Percentiles rank a stretch among this genome's conserved stretches.
Evolutionary conservation across 2,329 filamentous ascomycete species (phyloP).

Genomic region (Phialemonium atrogriseum): DNA sequence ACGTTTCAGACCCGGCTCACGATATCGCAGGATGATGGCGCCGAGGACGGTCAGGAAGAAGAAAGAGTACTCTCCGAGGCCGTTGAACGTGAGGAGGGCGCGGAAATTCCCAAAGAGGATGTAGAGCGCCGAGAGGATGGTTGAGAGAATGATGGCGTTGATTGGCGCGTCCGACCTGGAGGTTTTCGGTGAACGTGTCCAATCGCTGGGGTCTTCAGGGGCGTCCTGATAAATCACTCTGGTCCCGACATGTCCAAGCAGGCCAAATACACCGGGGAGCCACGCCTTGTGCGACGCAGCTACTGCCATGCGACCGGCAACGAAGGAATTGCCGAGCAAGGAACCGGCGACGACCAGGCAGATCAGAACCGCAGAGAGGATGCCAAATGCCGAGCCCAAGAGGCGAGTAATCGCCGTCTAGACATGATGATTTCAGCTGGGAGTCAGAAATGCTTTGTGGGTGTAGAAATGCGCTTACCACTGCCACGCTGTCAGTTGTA

Average conservation of each 20-base stretch:
- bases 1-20: slow-evolving; percentile 44
- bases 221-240: slow-evolving; percentile 8
- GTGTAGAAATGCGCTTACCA: slow-evolving; percentile 32
- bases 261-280: slow-evolving; percentile 36
- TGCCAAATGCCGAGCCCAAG: slow-evolving; percentile 43
- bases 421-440: slow-evolving; percentile 5
- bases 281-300: slow-evolving; percentile 45
- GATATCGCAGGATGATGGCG: slow-evolving; percentile 45
- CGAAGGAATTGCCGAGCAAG: slow-evolving; percentile 54
- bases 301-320: slow-evolving; percentile 52
- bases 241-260: slow-evolving; percentile 35
- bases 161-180: slow-evolving; percentile 39
- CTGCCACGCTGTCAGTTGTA: slow-evolving; percentile 52
- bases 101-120: slow-evolving; percentile 54
- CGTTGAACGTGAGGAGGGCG: slow-evolving; percentile 51
- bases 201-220: slow-evolving; percentile 4
- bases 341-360: slow-evolving; percentile 55
- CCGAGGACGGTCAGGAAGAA: slow-evolving; percentile 56
- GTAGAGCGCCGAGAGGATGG: slow-evolving; percentile 43
- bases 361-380: slow-evolving; percentile 46
- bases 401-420: slow-evolving; percentile 48
- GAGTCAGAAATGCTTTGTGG: not conserved
- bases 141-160: slow-evolving; percentile 43
- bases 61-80: slow-evolving; percentile 52
- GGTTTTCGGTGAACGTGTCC: slow-evolving; percentile 3